These are phyloP conservation scores for Leccinum pachyderme DNA, from an alignment of 1,284 basidiomycete genomes.

Conservation along the genomic window DNA sequence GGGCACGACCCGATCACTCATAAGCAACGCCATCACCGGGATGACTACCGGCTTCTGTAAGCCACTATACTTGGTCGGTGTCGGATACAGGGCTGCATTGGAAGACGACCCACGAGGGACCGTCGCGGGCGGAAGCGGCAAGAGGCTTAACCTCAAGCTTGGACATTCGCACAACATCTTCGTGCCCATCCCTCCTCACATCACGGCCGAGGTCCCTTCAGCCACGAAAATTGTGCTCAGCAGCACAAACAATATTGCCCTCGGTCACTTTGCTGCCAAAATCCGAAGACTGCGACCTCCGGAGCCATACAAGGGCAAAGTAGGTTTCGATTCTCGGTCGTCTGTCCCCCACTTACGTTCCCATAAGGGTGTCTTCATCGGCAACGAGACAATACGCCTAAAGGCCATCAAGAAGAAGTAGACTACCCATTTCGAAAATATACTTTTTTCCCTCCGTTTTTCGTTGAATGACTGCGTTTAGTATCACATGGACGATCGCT, in stretches of 20 bases:
- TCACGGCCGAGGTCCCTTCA: conserved; percentile 71
- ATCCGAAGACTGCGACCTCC: conserved; percentile 85
- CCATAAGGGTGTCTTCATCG: conserved; percentile 85
- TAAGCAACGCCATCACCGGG: conserved; percentile 87
- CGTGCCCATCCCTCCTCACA: conserved; percentile 77
- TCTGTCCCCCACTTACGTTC: conserved; percentile 10
- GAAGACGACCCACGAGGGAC: conserved; percentile 81
- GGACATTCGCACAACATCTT: conserved; percentile 89
- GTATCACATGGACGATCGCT: neutral
- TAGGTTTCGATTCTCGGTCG: conserved; percentile 38
- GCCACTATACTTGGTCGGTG: conserved; percentile 87
- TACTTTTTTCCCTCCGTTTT: neutral
- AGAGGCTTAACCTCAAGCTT: conserved; percentile 83
- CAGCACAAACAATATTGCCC: conserved; percentile 72
- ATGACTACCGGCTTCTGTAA: conserved; percentile 87
- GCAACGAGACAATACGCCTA: conserved; percentile 84
- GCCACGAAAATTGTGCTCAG: conserved; percentile 69
- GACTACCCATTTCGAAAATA: conserved; percentile 19
- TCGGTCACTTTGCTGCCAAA: conserved; percentile 88
- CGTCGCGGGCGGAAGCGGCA: conserved; percentile 53
- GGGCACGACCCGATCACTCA: conserved; percentile 89
- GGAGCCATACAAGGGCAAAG: conserved; percentile 98
- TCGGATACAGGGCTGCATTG: conserved; percentile 88
- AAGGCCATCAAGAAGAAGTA: conserved; percentile 97
- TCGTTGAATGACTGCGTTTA: neutral